These are phyloP conservation scores for Quercus lobata DNA, from an alignment of 331 rosid species.

Conservation along the genomic window DNA sequence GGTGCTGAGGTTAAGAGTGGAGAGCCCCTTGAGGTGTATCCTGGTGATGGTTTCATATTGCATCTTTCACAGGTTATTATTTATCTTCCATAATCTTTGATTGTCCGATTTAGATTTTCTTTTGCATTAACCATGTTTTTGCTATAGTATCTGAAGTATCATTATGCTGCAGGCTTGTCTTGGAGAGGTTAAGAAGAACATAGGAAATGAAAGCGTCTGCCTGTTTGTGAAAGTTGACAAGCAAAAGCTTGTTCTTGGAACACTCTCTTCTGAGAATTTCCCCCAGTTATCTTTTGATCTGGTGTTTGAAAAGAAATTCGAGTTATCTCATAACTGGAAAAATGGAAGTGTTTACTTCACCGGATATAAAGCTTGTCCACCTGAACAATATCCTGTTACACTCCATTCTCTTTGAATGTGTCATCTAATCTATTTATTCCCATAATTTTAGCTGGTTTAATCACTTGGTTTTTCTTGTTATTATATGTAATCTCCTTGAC, in stretches of 20 bases:
- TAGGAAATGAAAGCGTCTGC: conserved; percentile 42
- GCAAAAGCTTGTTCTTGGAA: conserved; percentile 64
- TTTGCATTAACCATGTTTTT: conserved; percentile 1
- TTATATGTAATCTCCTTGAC: conserved; percentile 35
- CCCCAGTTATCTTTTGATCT: conserved; percentile 68
- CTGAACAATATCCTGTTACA: conserved; percentile 47
- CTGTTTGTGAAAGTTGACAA: conserved; percentile 46
- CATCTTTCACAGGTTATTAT: conserved; percentile 66
- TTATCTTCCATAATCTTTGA: conserved; percentile 1
- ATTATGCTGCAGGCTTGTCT: conserved; percentile 54
- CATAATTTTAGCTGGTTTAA: neutral
- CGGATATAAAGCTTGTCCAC: conserved; percentile 38
- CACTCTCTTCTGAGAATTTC: conserved; percentile 47
- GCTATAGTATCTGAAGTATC: neutral
- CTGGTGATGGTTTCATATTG: conserved; percentile 36
- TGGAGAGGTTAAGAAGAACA: conserved; percentile 54
- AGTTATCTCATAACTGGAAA: conserved; percentile 74
- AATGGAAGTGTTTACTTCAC: conserved; percentile 64
- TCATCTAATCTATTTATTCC: conserved; percentile 2
- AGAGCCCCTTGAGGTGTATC: conserved; percentile 49
- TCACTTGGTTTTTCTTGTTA: neutral
- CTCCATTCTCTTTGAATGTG: conserved; percentile 12
- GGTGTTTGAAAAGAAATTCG: conserved; percentile 61
- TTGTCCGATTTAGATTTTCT: neutral
- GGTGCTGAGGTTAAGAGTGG: conserved; percentile 72